Conservation (phyloP, 352 stramenopile species). For the Phytopythium oedochilum region DNA sequence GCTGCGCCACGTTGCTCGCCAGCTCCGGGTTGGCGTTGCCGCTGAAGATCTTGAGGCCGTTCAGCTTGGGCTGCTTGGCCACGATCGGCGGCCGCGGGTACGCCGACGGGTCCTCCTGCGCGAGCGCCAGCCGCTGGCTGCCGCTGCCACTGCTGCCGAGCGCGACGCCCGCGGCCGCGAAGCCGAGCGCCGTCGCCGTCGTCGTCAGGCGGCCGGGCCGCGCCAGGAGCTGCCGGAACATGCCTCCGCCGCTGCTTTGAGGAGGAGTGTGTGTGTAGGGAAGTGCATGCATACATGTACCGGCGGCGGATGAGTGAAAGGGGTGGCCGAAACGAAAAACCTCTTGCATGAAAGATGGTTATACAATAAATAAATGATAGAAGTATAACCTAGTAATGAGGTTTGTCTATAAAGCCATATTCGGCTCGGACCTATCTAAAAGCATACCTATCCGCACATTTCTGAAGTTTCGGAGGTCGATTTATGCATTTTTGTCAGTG, state of each 20-base stretch:
- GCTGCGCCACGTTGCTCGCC: slow-evolving; percentile 95
- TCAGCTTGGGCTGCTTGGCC: slow-evolving; percentile 87
- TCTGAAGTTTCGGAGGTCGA: no score
- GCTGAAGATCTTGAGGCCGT: slow-evolving; percentile 96
- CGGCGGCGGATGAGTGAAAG: neutral
- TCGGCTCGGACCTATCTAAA: no score
- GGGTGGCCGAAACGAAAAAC: no score
- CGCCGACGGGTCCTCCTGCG: slow-evolving; percentile 38
- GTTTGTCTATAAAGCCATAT: no score
- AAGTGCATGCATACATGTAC: neutral
- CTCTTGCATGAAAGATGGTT: no score
- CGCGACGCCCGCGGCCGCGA: slow-evolving; percentile 31
- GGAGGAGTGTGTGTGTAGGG: neutral
- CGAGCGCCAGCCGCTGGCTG: slow-evolving; percentile 26
- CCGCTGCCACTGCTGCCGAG: slow-evolving; percentile 29
- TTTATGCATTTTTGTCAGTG: no score
- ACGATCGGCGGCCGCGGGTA: slow-evolving; percentile 53
- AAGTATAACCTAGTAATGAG: no score
- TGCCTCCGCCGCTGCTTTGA: slow-evolving; percentile 14
- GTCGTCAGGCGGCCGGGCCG: slow-evolving; percentile 45
- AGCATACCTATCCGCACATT: no score
- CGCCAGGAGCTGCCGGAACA: slow-evolving; percentile 70
- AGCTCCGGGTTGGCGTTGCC: slow-evolving; percentile 98
- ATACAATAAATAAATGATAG: no score
- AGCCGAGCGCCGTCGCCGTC: slow-evolving; percentile 42